Evolutionary conservation across 1,284 basidiomycete genomes (phyloP), one percentile per base, ranked within the genome.

Genomic region (Puccinia polysora): DNA sequence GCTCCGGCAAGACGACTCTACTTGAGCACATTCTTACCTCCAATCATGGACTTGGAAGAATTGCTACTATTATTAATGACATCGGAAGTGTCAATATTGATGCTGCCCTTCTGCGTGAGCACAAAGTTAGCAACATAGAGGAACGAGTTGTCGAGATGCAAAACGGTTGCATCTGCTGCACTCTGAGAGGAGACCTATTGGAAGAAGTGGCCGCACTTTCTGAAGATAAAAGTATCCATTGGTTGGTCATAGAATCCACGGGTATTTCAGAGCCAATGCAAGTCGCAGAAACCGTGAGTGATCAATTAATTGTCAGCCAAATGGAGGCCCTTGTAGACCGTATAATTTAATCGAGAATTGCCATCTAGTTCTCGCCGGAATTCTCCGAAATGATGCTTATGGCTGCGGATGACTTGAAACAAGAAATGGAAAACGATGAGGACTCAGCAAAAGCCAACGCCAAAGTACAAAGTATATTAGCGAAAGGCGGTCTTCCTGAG

Each of bases 91-190:
- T 80, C 58, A 81, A 82, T 75, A 83, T 83, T 74, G 82, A 83
- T 73, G 81, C 81, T 0, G 76, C 80, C 0, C 75, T 83, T 10
- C 75, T 83, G 55, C 76, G 76, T 20, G 80, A 80, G 36, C 81
- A 82, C 74, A 78, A 81, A 52, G 76, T 82, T 36, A 80, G 79
- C 4, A 79, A 81, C 68, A 78, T 78, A 50, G 79, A 81, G 55
- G 82, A 83, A 75, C 78, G 79, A 34, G 77, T 83, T 4, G 80
- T 83, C 0, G 79, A 82, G 76, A 80, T 83, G 79, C 80, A 82
- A 75, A 83, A 81, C 75, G 80, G 79, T 76, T 83, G 82, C 75
- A 82, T 83, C 69, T 83, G 82, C 78, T 83, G 82, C 75, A 83
- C 82, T 0, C 78, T 83, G 1, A 80, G 82, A 40, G 81, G 80